Base-by-base conservation (phyloP, 2,329 filamentous ascomycete species). In the Paradendryphiella salina region DNA sequence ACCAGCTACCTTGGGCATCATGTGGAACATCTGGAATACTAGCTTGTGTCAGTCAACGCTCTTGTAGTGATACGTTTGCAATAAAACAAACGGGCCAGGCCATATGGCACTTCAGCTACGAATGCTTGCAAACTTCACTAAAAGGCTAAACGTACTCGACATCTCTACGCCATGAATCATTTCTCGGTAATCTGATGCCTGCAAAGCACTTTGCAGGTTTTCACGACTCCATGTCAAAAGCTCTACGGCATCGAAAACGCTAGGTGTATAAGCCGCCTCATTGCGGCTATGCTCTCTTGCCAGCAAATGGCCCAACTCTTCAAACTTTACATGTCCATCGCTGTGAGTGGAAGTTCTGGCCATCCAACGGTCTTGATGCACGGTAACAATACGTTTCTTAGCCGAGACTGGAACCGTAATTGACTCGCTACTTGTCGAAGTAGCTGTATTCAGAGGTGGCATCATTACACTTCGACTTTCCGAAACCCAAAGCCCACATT, bases 11-110 rank as follows among this genome's bases (percentile, higher is more conserved):
- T 49, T 54, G 4, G 61, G 80, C 28, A 90, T 77, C 37, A 77
- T 76, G 68, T 90, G 87, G 47, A 80, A 80, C 78, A 88, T 87
- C 73, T 89, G 85, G 55, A 81, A 80, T 17, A 88, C 74, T 60
- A 66, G 63, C 1, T 20, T 17, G 5, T 14, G 34, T 64, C 13
- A 63, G 59, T 10, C 44, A 36, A 32, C 9, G 13, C 17, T 20
- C 3, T 20, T 18, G 11, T 21, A 11, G 15, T 5, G 5, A 29
- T n/a, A n/a, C n/a, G n/a, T 14, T 8, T 15, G 28, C 7, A n/a
- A 8, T 11, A 13, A 17, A 10, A 23, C 4, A 10, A 6, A 15
- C 18, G 13, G 11, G 18, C 23, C n/a, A 11, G 17, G 28, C 15
- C 3, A 9, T 14, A 4, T 10, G 7, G 7, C 17, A 20, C 11